Conservation (phyloP, 192 early-diverging fungal species). For the Backusella circina region DNA sequence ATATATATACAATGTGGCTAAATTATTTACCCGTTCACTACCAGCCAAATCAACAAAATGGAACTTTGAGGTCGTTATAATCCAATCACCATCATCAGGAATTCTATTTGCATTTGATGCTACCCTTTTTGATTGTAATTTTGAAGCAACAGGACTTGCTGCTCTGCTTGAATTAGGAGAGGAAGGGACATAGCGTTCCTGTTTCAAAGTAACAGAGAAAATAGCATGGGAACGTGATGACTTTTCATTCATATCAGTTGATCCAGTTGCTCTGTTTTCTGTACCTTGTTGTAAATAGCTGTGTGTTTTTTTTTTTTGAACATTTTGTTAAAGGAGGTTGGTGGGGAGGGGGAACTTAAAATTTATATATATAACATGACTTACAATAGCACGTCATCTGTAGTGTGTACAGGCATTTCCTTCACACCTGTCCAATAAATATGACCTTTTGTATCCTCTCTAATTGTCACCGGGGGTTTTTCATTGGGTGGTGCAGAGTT, state of each 20-base stretch:
- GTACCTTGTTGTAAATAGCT: constrained; percentile 67
- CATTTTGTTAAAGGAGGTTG: background rate
- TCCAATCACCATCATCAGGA: constrained; percentile 50
- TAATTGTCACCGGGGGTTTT: constrained; percentile 63
- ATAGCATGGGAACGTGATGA: constrained; percentile 97
- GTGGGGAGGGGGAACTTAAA: background rate
- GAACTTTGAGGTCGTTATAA: constrained; percentile 81
- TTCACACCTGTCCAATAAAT: constrained; percentile 84
- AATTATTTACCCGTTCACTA: constrained; percentile 67
- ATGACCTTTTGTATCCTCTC: constrained; percentile 85
- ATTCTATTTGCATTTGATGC: constrained; percentile 9
- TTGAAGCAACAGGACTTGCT: constrained; percentile 16
- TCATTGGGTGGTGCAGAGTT: constrained; percentile 55
- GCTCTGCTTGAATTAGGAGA: constrained; percentile 21
- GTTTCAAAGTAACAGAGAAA: constrained; percentile 85
- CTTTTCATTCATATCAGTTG: constrained; percentile 97
- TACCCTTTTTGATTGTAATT: constrained; percentile 11
- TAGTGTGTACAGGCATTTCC: constrained; percentile 68
- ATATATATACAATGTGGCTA: background rate
- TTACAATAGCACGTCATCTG: constrained; percentile 71
- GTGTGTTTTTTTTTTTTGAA: background rate
- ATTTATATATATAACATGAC: background rate
- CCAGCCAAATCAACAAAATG: constrained; percentile 99
- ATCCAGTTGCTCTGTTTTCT: constrained; percentile 77
- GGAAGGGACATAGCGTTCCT: constrained; percentile 57